Evolutionary conservation across 73 alveolate species (phyloP).

Genomic region (Paramecium tetraurelia): DNA sequence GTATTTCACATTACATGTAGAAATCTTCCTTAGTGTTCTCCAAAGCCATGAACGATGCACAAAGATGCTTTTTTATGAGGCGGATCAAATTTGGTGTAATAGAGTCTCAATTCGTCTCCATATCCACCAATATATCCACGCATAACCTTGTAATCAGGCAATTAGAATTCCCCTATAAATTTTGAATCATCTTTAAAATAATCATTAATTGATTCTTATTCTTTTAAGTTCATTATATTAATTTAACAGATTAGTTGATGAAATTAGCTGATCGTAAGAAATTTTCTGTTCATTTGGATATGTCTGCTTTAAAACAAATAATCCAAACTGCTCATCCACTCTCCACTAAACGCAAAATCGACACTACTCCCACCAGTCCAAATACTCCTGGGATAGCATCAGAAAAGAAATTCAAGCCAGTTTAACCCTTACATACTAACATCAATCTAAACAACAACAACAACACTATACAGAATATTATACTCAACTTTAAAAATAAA

Average conservation of each 20-base stretch:
- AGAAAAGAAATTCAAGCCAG: conserved; percentile 5
- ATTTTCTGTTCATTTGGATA: conserved; percentile 42
- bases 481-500: neutral
- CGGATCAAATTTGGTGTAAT: conserved; percentile 61
- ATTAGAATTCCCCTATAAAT: conserved; percentile 53
- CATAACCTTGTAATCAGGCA: conserved; percentile 53
- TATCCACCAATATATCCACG: conserved; percentile 59
- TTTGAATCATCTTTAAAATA: conserved; percentile 44
- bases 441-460: neutral
- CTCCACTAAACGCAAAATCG: conserved; percentile 19
- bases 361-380: conserved; percentile 21
- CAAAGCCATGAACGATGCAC: conserved; percentile 85
- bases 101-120: conserved; percentile 58
- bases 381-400: neutral
- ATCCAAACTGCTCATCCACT: neutral
- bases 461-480: neutral
- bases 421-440: neutral
- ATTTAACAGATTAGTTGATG: conserved; percentile 25
- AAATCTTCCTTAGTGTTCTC: conserved; percentile 78
- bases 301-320: neutral
- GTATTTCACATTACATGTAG: neutral
- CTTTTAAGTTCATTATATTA: neutral
- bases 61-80: conserved; percentile 68
- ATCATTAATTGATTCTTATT: conserved; percentile 48
- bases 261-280: conserved; percentile 23